phyloP scores from a whole-genome alignment of 352 stramenopile genomes.

The Elongisporangium prolatum region DNA sequence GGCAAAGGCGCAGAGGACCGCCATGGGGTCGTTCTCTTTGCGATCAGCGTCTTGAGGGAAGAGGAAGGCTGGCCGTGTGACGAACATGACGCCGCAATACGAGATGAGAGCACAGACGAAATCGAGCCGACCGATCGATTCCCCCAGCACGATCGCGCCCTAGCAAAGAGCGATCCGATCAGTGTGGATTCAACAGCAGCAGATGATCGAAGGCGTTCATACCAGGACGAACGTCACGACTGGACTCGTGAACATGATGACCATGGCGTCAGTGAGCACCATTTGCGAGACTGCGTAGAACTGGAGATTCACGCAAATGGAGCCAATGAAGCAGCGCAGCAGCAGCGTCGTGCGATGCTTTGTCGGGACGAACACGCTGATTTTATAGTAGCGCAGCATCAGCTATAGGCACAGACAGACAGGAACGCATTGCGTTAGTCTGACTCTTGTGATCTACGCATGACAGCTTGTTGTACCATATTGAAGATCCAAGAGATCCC shows the following conservation, averaged over 20 bases:
- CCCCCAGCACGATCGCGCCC: slow-evolving; percentile 37
- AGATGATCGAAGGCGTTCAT: background rate
- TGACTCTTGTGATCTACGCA: background rate
- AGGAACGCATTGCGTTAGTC: background rate
- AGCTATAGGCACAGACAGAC: slow-evolving; percentile 15
- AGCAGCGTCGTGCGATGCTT: slow-evolving; percentile 35
- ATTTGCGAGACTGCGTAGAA: slow-evolving; percentile 71
- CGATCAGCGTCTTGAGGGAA: slow-evolving; percentile 22
- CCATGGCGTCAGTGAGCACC: slow-evolving; percentile 62
- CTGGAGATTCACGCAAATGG: slow-evolving; percentile 36
- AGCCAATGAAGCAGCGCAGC: slow-evolving; percentile 49
- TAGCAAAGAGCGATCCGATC: slow-evolving; percentile 6
- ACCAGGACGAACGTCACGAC: slow-evolving; percentile 63
- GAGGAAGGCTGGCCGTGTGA: slow-evolving; percentile 43
- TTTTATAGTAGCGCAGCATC: slow-evolving; percentile 28
- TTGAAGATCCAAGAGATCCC: slow-evolving; percentile 44
- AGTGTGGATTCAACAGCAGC: background rate
- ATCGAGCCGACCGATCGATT: slow-evolving; percentile 40
- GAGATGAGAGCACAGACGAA: slow-evolving; percentile 36
- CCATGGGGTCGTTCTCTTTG: slow-evolving; percentile 17
- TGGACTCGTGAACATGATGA: slow-evolving; percentile 63
- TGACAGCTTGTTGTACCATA: slow-evolving; percentile 22
- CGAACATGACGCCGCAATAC: slow-evolving; percentile 51
- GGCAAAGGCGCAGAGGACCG: slow-evolving; percentile 28
- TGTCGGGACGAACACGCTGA: slow-evolving; percentile 25